Evolutionary conservation across 805 yeast genomes (phyloP).

Genomic region (Candida piceae): DNA sequence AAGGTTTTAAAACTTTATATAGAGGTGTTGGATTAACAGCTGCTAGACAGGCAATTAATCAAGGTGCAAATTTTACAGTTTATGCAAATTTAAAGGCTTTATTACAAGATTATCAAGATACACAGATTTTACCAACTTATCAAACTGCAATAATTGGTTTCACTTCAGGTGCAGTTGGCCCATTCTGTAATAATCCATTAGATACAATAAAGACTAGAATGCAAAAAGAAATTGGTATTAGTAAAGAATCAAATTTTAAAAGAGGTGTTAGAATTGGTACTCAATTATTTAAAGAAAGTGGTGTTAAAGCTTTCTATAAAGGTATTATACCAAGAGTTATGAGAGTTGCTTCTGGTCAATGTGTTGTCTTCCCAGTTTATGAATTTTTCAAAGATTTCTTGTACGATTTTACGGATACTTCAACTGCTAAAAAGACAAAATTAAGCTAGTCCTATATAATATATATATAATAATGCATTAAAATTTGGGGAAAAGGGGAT

Average conservation of each 20-base stretch:
- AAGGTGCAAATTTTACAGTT: conserved; percentile 96
- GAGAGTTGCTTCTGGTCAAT: conserved; percentile 99
- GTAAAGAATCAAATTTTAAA: conserved; percentile 61
- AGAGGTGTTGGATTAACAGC: conserved; percentile 95
- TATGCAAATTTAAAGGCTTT: conserved; percentile 77
- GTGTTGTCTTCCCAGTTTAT: conserved; percentile 95
- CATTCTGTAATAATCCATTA: conserved; percentile 94
- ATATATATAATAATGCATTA: too few relatives aligned
- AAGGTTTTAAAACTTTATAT: conserved; percentile 83
- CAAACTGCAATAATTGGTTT: conserved; percentile 91
- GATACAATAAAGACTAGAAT: conserved; percentile 96
- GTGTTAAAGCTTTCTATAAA: conserved; percentile 81
- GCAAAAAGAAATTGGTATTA: conserved; percentile 77
- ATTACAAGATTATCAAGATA: conserved; percentile 56
- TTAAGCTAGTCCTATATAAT: too few relatives aligned
- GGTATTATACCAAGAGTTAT: conserved; percentile 98
- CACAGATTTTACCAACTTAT: conserved; percentile 75
- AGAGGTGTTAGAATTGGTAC: conserved; percentile 77
- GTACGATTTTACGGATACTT: conserved; percentile 33
- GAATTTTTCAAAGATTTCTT: conserved; percentile 75
- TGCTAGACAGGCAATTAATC: conserved; percentile 96
- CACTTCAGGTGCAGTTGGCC: conserved; percentile 94
- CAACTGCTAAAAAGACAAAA: conserved; percentile 14
- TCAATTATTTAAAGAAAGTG: conserved; percentile 84
- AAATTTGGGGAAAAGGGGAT: too few relatives aligned